Base-by-base conservation (phyloP, 805 yeast genomes). In the Candida verbasci region DNA sequence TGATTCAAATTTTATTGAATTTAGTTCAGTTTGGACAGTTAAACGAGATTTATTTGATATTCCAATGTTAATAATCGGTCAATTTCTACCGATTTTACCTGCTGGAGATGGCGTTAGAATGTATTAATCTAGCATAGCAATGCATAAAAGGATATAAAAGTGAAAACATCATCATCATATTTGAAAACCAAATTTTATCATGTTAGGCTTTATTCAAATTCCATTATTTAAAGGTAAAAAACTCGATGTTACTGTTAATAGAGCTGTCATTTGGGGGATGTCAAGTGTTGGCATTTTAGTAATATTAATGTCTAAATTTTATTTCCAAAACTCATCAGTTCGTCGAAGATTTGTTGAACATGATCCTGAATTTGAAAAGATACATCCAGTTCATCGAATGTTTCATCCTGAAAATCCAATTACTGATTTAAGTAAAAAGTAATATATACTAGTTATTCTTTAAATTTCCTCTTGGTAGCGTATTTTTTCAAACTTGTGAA, bases 1-100 rank as follows among this genome's bases (percentile, higher is more conserved):
- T 25, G 29, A 26, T 58, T 60, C 37, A 59, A 40, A 21, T 32
- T 62, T 37, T 38, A 71, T 80, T 17, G 76, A 76, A 41, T 84
- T 88, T 48, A 80, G 88, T 26, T 78, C 86, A 28, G 86, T 86
- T 11, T 83, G 93, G 88, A 86, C 95, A 0, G 86, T 86, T 11
- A 83, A 83, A 46, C 65, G 93, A 46, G 95, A 86, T 59, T 77
- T 81, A 32, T 86, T 84, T 59, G 91, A 84, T 57, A 77, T 86
- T 32, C 94, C 95, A 6, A 79, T 85, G 86, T 64, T 86, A 50
- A 78, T 86, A 14, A 81, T 84, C 30, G 95, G 95, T 0, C 91
- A 86, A 52, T 82, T 84, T 49, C 53, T 84, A 29, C 93, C 93
- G 1, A 73, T 82, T 2, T 58, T 82, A 24, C 58, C 57, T 4